phyloP scores from a whole-genome alignment of 2,329 filamentous ascomycete genomes.

The Neoascochyta sp. region DNA sequence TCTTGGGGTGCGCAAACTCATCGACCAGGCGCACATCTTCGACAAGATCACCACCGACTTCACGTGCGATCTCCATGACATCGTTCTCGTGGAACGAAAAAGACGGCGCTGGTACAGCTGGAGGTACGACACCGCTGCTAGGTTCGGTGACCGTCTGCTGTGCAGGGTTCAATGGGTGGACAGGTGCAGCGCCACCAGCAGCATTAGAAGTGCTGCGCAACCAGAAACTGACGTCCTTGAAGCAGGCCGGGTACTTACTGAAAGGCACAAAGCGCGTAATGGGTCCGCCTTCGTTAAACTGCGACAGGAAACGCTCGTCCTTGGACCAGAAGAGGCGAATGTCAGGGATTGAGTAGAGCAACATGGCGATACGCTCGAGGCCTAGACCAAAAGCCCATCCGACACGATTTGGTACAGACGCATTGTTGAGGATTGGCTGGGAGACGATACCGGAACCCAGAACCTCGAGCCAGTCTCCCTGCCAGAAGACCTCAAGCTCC shows the following conservation, averaged over 20 bases:
- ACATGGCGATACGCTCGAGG: conserved; percentile 93
- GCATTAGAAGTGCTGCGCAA: conserved; percentile 43
- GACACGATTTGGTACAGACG: conserved; percentile 68
- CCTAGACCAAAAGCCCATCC: conserved; percentile 97
- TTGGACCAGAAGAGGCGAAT: conserved; percentile 94
- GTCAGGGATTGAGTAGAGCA: conserved; percentile 92
- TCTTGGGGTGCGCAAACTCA: conserved; percentile 84
- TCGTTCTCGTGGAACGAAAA: conserved; percentile 83
- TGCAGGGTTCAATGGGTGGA: conserved; percentile 10
- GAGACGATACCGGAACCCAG: conserved; percentile 88
- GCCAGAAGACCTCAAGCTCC: conserved; percentile 95
- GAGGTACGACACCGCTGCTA: conserved; percentile 18
- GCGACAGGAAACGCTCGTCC: conserved; percentile 78
- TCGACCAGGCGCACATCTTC: conserved; percentile 86
- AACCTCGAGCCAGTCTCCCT: conserved; percentile 92
- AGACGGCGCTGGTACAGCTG: conserved; percentile 36
- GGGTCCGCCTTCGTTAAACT: conserved; percentile 58
- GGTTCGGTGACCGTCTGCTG: conserved; percentile 2
- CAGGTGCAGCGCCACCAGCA: conserved; percentile 18
- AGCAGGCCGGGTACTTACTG: conserved; percentile 84
- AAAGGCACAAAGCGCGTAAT: conserved; percentile 74
- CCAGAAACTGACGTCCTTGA: conserved; percentile 96
- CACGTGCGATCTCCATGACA: conserved; percentile 90
- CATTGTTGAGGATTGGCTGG: conserved; percentile 75
- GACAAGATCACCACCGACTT: conserved; percentile 74